Evolutionary conservation across 257 asterid genomes (phyloP).

Genomic region (Perilla frutescens): DNA sequence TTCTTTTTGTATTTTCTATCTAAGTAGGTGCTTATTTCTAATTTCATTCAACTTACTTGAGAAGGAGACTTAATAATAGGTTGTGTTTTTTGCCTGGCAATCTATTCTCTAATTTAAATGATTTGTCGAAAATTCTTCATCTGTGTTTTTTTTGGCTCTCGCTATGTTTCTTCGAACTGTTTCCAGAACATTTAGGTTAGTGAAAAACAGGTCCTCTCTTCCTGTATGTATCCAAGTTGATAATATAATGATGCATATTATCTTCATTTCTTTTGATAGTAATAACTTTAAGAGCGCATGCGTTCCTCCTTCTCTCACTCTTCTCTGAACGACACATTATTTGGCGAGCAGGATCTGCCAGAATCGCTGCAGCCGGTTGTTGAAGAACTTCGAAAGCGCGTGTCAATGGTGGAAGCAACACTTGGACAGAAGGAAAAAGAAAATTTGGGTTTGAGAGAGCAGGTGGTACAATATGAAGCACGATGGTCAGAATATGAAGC

Average conservation of each 20-base stretch:
- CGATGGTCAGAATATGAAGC: constrained; percentile 74
- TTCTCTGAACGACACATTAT: constrained; percentile 14
- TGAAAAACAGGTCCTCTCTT: not conserved
- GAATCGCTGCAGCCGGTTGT: constrained; percentile 54
- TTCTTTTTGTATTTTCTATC: no score
- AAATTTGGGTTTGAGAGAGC: constrained; percentile 70
- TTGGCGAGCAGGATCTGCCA: constrained; percentile 59
- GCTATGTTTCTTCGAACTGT: no score
- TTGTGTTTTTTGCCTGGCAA: not conserved
- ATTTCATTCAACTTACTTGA: no score
- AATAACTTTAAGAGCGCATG: not conserved
- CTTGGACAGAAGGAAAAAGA: constrained; percentile 73
- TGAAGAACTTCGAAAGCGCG: constrained; percentile 76
- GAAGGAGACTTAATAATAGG: no score
- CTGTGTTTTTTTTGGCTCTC: no score
- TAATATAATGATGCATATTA: no score
- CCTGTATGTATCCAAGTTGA: not conserved
- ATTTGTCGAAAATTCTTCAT: no score
- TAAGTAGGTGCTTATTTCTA: no score
- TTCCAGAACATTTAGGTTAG: no score
- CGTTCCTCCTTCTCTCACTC: not conserved
- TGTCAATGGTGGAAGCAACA: constrained; percentile 57
- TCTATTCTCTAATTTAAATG: no score
- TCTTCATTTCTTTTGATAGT: not conserved
- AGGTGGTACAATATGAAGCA: constrained; percentile 60